A percentile compares a stretch with the other conserved stretches of the same genome.
Evolutionary conservation across 805 yeast genomes (phyloP).

Genomic region (Dipodascus albidus): DNA sequence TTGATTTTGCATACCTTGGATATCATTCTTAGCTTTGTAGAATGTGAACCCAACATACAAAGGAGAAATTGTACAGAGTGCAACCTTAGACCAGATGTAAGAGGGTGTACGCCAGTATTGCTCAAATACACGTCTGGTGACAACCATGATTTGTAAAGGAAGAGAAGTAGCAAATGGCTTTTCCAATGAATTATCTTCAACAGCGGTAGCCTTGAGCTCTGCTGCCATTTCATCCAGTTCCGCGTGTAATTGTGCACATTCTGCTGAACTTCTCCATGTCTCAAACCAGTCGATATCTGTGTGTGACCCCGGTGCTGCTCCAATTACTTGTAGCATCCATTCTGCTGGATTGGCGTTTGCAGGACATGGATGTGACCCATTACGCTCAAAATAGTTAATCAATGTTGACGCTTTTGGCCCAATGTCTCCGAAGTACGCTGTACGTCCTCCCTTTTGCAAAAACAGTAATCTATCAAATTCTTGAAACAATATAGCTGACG

Average conservation of each 20-base stretch:
- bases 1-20: slow-evolving; percentile 66
- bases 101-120: slow-evolving; percentile 59
- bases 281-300: slow-evolving; percentile 34
- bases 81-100: slow-evolving; percentile 45
- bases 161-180: slow-evolving; percentile 35
- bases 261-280: slow-evolving; percentile 65
- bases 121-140: slow-evolving; percentile 40
- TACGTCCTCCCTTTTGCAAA: slow-evolving; percentile 58
- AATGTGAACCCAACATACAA: slow-evolving; percentile 61
- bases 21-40: slow-evolving; percentile 49
- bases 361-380: slow-evolving; percentile 62
- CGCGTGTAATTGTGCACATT: slow-evolving; percentile 42
- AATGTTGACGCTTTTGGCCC: slow-evolving; percentile 48
- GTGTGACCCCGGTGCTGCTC: slow-evolving; percentile 29
- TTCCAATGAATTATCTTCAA: slow-evolving; percentile 17
- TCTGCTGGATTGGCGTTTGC: slow-evolving; percentile 70
- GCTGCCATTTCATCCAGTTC: slow-evolving; percentile 52
- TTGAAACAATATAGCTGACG: slow-evolving; percentile 67
- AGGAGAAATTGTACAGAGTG: slow-evolving; percentile 41
- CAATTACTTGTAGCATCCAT: slow-evolving; percentile 70
- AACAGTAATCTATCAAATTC: slow-evolving; percentile 70
- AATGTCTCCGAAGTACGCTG: slow-evolving; percentile 66
- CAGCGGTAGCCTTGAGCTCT: slow-evolving; percentile 30
- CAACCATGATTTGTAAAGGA: slow-evolving; percentile 32
- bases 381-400: slow-evolving; percentile 51